Evolutionary conservation across 2,329 filamentous ascomycete genomes (phyloP).

Genomic region (Trichoderma koningiopsis): DNA sequence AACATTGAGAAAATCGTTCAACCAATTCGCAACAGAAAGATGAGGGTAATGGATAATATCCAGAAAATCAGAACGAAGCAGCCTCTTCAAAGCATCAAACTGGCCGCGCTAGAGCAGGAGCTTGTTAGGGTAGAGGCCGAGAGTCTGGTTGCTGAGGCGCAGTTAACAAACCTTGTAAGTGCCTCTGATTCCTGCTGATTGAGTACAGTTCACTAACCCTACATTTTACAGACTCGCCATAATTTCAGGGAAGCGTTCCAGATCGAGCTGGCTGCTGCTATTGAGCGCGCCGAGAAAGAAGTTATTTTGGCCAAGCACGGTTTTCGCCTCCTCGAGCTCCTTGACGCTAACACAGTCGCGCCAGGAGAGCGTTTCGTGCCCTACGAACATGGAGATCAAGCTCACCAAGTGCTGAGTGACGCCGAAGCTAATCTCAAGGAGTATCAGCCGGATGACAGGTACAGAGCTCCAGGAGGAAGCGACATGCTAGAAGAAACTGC

Average conservation of each 20-base stretch:
- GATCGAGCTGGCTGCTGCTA: slow-evolving; percentile 82
- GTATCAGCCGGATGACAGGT: slow-evolving; percentile 60
- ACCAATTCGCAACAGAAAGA: slow-evolving; percentile 83
- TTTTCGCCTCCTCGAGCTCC: slow-evolving; percentile 76
- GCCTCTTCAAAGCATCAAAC: slow-evolving; percentile 77
- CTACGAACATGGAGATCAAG: slow-evolving; percentile 67
- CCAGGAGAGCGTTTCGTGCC: slow-evolving; percentile 76
- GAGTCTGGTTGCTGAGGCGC: slow-evolving; percentile 92
- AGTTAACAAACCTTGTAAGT: slow-evolving; percentile 89
- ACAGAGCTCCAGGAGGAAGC: slow-evolving; percentile 31
- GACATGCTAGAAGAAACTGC: slow-evolving; percentile 30
- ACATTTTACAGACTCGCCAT: slow-evolving; percentile 70
- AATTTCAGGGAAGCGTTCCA: slow-evolving; percentile 96
- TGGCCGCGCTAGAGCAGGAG: slow-evolving; percentile 91
- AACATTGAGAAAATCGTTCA: slow-evolving; percentile 96
- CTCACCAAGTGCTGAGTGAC: slow-evolving; percentile 85
- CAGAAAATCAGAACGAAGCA: slow-evolving; percentile 90
- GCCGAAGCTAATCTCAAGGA: slow-evolving; percentile 84
- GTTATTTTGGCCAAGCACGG: slow-evolving; percentile 91
- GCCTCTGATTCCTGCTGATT: not conserved
- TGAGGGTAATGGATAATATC: slow-evolving; percentile 90
- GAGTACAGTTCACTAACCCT: not conserved
- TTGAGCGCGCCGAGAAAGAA: slow-evolving; percentile 97
- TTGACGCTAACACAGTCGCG: slow-evolving; percentile 88
- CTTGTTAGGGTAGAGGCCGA: slow-evolving; percentile 94